A percentile compares a stretch with the other conserved stretches of the same genome.
Evolutionary conservation across 176 grass and related monocot species (phyloP).

Genomic region (Saccharum spontaneum): DNA sequence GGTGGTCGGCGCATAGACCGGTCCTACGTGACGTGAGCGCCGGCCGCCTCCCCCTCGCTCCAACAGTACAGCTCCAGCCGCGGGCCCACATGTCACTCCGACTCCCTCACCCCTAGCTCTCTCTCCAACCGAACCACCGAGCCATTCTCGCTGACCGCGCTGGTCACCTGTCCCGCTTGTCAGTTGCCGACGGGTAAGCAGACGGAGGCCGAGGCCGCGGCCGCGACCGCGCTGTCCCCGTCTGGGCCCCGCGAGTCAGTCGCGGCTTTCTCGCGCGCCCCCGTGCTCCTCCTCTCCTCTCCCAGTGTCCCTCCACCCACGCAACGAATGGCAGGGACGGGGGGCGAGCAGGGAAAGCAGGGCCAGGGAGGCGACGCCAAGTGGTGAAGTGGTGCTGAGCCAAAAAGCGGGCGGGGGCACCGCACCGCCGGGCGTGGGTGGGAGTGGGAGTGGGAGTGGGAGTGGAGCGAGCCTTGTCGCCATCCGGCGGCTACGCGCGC

Average conservation of each 20-base stretch:
- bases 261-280: background rate
- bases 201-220: background rate
- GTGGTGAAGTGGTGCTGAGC: background rate
- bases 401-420: conserved; percentile 12
- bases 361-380: background rate
- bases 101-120: no score
- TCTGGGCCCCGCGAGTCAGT: background rate
- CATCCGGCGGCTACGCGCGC: background rate
- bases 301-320: background rate
- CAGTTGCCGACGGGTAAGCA: background rate
- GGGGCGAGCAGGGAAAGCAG: background rate
- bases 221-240: background rate
- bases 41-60: background rate
- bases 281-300: background rate
- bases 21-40: background rate
- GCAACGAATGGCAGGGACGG: conserved; percentile 17
- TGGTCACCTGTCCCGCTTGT: rapidly evolving
- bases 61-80: background rate
- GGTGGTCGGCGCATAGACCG: conserved; percentile 13
- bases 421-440: background rate
- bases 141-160: background rate
- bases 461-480: background rate
- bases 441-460: no score
- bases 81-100: background rate
- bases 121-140: background rate